Conservation (phyloP, 805 yeast genomes). For the Candida insectalens region DNA sequence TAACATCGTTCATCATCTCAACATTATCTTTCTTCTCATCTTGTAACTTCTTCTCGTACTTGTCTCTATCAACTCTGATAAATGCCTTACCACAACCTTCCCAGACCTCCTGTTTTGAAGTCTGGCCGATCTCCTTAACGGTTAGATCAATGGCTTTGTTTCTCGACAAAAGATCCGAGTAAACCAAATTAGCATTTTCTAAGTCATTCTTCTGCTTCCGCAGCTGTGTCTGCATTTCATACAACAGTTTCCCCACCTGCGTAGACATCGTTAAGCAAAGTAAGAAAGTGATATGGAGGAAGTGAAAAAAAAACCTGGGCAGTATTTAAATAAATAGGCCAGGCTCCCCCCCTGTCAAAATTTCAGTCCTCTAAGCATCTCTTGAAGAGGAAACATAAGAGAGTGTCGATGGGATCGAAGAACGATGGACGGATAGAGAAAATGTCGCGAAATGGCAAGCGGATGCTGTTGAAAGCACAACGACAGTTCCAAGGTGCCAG, state of each 20-base stretch:
- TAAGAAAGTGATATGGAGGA: neutral
- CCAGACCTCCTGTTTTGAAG: slow-evolving; percentile 55
- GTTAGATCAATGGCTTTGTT: slow-evolving; percentile 48
- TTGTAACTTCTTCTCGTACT: slow-evolving; percentile 39
- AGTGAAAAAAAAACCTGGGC: neutral
- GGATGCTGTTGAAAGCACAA: too few species aligned
- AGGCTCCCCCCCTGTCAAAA: neutral
- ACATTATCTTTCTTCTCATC: slow-evolving; percentile 42
- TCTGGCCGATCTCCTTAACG: slow-evolving; percentile 37
- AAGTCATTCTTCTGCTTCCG: slow-evolving; percentile 51
- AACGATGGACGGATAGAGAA: too few species aligned
- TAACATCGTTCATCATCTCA: slow-evolving; percentile 51
- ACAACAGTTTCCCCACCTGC: slow-evolving; percentile 21
- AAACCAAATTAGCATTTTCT: slow-evolving; percentile 41
- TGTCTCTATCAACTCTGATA: slow-evolving; percentile 32
- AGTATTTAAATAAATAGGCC: too few species aligned
- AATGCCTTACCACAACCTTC: slow-evolving; percentile 78
- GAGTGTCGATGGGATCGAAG: too few species aligned
- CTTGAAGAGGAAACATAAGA: too few species aligned
- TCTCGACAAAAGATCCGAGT: slow-evolving; percentile 38
- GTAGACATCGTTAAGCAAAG: neutral
- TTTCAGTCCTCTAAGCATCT: neutral
- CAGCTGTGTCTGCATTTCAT: slow-evolving; percentile 61
- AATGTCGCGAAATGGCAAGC: too few species aligned
- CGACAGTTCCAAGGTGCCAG: too few species aligned